Base-by-base conservation (phyloP, 2,329 filamentous ascomycete species). In the Ophiostoma piceae region DNA sequence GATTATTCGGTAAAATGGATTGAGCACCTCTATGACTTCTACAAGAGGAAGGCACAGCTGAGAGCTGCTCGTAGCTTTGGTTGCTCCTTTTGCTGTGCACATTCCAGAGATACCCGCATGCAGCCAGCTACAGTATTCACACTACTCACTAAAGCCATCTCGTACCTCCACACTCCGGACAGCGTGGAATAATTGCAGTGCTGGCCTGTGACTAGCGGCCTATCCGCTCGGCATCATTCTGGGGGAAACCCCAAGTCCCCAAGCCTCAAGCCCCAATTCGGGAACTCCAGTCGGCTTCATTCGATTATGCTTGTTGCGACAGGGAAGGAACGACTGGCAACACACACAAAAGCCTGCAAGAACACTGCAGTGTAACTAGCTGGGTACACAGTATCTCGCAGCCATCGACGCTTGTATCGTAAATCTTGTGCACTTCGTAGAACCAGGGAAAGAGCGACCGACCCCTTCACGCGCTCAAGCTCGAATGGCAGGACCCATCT, bases 371-470 rank as follows among this genome's bases (percentile, higher is more conserved):
- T 62, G 57, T 19, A 62, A 32, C 12, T 47, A 47, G n/a, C 32
- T 47, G 35, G n/a, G 19, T n/a, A n/a, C 43, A 47, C 43, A 19
- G 19, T 57, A 26, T 26, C 8, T 57, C 22, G 51, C 22, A 57
- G 22, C 51, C 47, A 26, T 57, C 11, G 51, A 7, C n/a, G n/a
- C 62, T 22, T 64, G 16, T 57, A 67, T 57, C 11, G 39, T 41
- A 41, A 41, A 41, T 41, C 54, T 26, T 54, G 43, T 47, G 43
- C 43, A 47, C 6, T 39, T 22, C 54, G 29, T 16, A 57, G 67
- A 60, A 60, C 51, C 32, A 57, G 29, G 68, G 60, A n/a, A 51
- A 32, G 67, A 68, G 19, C 43, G 19, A 54, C 39, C 43, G 19
- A 54, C 39, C 43, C 37, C 43, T 65, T 65, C 67, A 32, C 64